phyloP scores from a whole-genome alignment of 371 early-diverging fungal species.

The Actinomortierella ambigua region DNA sequence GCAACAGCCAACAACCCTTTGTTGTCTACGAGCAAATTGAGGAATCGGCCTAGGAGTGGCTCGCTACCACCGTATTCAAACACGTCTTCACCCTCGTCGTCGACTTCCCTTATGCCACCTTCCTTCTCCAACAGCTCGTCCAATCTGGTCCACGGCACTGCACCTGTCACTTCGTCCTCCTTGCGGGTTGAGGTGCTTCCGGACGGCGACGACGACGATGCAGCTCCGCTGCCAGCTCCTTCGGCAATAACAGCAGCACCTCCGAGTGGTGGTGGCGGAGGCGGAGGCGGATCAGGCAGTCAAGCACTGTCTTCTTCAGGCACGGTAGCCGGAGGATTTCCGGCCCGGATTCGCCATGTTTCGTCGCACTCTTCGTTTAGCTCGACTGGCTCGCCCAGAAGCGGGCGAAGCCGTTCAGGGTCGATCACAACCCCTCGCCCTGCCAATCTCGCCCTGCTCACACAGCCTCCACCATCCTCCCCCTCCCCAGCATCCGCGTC shows the following conservation, averaged over 20 bases:
- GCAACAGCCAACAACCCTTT: conserved; percentile 1
- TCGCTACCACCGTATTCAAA: conserved; percentile 18
- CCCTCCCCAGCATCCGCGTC: conserved; percentile 9
- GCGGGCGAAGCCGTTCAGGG: conserved; percentile 38
- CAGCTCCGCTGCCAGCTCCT: conserved; percentile 5
- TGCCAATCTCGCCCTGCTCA: conserved; percentile 25
- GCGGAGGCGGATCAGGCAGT: conserved; percentile 8
- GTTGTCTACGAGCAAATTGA: conserved; percentile 13
- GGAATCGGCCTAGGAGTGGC: conserved; percentile 33
- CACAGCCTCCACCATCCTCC: conserved; percentile 21
- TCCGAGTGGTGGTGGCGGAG: background rate
- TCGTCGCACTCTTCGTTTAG: conserved; percentile 28
- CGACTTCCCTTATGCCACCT: too few relatives aligned
- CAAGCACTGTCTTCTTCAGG: too few relatives aligned
- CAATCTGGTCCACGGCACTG: conserved; percentile 4
- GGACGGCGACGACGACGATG: conserved; percentile 12
- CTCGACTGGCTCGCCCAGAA: conserved; percentile 8
- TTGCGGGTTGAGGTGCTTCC: conserved; percentile 33
- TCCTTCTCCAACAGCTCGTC: too few relatives aligned
- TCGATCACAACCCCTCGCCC: conserved; percentile 45
- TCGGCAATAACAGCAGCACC: conserved; percentile 11
- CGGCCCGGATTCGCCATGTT: conserved; percentile 37
- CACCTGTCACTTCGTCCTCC: conserved; percentile 27
- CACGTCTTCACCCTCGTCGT: too few relatives aligned
- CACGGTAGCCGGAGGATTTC: conserved; percentile 11